phyloP scores from a whole-genome alignment of 371 early-diverging fungal species.

The Mortierella polycephala region DNA sequence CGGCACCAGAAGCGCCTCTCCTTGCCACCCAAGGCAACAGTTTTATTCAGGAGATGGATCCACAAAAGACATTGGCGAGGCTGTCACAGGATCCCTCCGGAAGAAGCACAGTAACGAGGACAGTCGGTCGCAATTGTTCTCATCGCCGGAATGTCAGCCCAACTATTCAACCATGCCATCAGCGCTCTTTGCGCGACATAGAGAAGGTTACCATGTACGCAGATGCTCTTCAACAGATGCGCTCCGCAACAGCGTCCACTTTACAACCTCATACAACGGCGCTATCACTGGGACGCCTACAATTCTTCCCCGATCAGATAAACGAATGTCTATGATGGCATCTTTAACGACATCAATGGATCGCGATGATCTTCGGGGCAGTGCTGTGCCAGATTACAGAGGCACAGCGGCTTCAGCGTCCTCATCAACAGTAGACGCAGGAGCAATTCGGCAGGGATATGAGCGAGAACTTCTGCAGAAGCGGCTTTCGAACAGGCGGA shows the following conservation, averaged over 20 bases:
- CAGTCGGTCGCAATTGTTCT: slow-evolving; percentile 6
- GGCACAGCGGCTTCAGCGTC: slow-evolving; percentile 11
- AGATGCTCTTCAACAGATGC: slow-evolving; percentile 45
- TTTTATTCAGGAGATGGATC: background rate
- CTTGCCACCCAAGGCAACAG: slow-evolving; percentile 1
- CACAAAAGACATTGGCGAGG: background rate
- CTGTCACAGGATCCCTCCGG: slow-evolving; percentile 6
- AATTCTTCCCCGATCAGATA: slow-evolving; percentile 27
- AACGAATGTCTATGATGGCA: slow-evolving; percentile 34
- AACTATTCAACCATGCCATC: slow-evolving; percentile 38
- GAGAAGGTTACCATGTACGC: slow-evolving; percentile 32
- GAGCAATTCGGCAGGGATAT: background rate
- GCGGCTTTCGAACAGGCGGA: slow-evolving; percentile 23
- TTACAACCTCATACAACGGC: slow-evolving; percentile 1
- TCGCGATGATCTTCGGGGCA: background rate
- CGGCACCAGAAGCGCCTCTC: slow-evolving; percentile 11
- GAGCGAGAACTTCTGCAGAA: slow-evolving; percentile 22
- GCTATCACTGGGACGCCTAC: slow-evolving; percentile 4
- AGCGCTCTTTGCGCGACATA: slow-evolving; percentile 25
- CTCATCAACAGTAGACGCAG: background rate
- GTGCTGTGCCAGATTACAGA: slow-evolving; percentile 15
- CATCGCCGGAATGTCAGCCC: slow-evolving; percentile 37
- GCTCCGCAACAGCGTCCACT: slow-evolving; percentile 17
- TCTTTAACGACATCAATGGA: background rate
- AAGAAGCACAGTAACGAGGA: slow-evolving; percentile 42